Evolutionary conservation across 2,329 filamentous ascomycete species (phyloP).

Genomic region (Lasiodiplodia theobromae): DNA sequence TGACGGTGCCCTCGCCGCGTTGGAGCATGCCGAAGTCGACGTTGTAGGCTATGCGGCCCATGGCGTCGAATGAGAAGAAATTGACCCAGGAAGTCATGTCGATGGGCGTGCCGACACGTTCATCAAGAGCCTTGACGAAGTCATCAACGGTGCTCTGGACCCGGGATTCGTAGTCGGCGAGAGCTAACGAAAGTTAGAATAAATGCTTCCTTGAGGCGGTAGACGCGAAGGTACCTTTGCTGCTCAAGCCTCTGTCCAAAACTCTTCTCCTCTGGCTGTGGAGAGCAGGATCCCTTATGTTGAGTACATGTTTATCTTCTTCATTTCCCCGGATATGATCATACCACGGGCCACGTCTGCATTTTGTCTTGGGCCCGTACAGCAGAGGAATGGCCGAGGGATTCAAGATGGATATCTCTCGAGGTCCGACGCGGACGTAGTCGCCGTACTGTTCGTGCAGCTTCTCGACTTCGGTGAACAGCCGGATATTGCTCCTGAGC

Average conservation of each 20-base stretch:
- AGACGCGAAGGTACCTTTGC: conserved; percentile 29
- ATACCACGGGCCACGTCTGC: conserved; percentile 42
- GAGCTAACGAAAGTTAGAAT: neutral
- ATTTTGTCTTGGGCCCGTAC: conserved; percentile 46
- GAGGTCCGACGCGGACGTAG: conserved; percentile 32
- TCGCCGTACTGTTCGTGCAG: conserved; percentile 28
- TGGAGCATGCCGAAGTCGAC: conserved; percentile 50
- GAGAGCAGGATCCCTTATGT: conserved; percentile 34
- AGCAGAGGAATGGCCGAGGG: conserved; percentile 35
- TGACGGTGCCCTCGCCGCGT: conserved; percentile 35
- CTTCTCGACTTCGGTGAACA: conserved; percentile 19
- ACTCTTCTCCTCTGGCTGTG: conserved; percentile 41
- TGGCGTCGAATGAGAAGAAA: conserved; percentile 58
- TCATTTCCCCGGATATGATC: conserved; percentile 32
- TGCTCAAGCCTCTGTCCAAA: conserved; percentile 44
- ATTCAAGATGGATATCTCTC: conserved; percentile 39
- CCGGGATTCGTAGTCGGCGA: conserved; percentile 40
- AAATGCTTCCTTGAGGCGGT: no score
- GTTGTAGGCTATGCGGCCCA: conserved; percentile 56
- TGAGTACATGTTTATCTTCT: conserved; percentile 33
- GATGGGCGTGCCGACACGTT: conserved; percentile 34
- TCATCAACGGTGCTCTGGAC: conserved; percentile 40
- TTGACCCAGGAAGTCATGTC: conserved; percentile 45
- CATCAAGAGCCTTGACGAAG: conserved; percentile 39
- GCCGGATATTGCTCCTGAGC: neutral